Evolutionary conservation across 2,329 filamentous ascomycete genomes (phyloP).

Genomic region (Madurella mycetomatis): DNA sequence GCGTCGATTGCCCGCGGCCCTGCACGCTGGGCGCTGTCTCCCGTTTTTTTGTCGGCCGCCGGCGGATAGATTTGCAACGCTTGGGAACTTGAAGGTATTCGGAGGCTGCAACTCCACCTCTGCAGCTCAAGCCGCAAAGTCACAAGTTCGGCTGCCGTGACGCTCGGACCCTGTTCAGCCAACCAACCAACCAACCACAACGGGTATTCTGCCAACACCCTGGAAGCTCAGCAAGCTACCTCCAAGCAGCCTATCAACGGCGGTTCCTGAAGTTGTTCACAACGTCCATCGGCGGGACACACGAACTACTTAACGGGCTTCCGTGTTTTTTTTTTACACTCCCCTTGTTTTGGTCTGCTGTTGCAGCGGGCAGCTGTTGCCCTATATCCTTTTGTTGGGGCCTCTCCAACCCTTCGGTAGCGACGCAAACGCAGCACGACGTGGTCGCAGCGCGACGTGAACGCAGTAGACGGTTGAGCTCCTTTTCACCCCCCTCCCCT

Average conservation of each 20-base stretch:
- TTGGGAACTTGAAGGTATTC: conserved; percentile 24
- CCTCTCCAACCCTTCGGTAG: neutral
- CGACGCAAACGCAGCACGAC: neutral
- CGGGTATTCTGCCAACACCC: neutral
- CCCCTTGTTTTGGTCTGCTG: neutral
- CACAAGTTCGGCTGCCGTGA: conserved; percentile 1
- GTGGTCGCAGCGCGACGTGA: neutral
- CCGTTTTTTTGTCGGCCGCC: conserved; percentile 13
- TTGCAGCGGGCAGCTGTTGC: neutral
- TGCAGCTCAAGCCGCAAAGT: conserved; percentile 8
- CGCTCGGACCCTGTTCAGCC: conserved; percentile 8
- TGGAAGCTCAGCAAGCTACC: neutral
- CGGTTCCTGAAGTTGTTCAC: neutral
- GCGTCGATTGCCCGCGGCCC: conserved; percentile 20
- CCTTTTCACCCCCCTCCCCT: neutral
- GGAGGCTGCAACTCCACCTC: conserved; percentile 9
- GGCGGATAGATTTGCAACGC: conserved; percentile 15
- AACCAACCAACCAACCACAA: conserved; percentile 14
- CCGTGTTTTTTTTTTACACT: neutral
- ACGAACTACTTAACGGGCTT: neutral
- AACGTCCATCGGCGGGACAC: neutral
- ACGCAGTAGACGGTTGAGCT: neutral
- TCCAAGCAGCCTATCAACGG: neutral
- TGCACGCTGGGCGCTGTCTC: conserved; percentile 21
- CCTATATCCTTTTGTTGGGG: neutral